Evolutionary conservation across 208 protist species (phyloP), one percentile per base, ranked within the genome.

Genomic region (Vickermania ingenoplastis): DNA sequence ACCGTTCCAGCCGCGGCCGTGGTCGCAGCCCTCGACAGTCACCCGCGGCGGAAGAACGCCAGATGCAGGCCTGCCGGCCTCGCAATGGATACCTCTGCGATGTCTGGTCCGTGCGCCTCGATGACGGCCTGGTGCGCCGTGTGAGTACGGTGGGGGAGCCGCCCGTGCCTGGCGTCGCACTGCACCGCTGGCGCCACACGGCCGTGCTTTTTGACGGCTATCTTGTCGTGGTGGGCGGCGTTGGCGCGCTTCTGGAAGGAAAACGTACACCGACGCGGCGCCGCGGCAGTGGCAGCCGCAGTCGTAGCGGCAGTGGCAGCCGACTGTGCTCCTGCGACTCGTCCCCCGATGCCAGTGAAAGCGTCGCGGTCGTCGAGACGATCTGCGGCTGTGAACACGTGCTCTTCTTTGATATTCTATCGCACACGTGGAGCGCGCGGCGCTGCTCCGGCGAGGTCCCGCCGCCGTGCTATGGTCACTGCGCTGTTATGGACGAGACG

Each of bases 401-500:
- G 31, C 61, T 84, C 7, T 78, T 70, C 31, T 68, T 90, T n/a
- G 74, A 90, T 62, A 48, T 90, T 24, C 57, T 22, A 0, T 53
- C 48, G 23, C 51, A 57, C 23, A 63, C 67, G 57, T 90, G 79
- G 83, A 31, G 57, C 22, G 60, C 26, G 61, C 68, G 74, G 31
- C 41, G 65, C 63, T n/a, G 36, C 23, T 54, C 45, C 7, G 57
- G 55, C 53, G 62, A 68, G 11, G 61, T 62, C 11, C 83, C 83
- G 1, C 67, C 53, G 14, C 73, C 83, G 27, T 76, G 83, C 26
- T 79, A 85, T 69, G 83, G 80, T 7, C 83, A 83, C 63, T 68
- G 69, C 13, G 71, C 74, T 1, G 65, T 70, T 13, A 41, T 69
- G 28, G 61, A 41, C 22, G 59, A 61, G 36, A n/a, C 36, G 14